Evolutionary conservation across 2,329 filamentous ascomycete genomes (phyloP).

Genomic region (Pseudogymnoascus sp.): DNA sequence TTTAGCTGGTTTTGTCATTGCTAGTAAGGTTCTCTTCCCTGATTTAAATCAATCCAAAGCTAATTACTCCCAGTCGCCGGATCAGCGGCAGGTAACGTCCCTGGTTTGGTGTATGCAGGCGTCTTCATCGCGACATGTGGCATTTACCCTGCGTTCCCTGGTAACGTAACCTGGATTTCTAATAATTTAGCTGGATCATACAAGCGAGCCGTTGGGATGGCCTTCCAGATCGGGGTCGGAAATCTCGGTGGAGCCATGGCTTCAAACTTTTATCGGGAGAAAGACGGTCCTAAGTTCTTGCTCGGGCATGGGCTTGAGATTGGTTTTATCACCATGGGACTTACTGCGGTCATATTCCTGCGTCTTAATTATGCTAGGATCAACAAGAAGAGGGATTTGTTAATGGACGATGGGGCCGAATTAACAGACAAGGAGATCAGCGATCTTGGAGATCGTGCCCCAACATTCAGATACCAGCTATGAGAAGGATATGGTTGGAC

Average conservation of each 20-base stretch:
- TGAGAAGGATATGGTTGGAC: slow-evolving; percentile 12
- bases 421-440: slow-evolving; percentile 38
- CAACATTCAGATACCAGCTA: slow-evolving; percentile 38
- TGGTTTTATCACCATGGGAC: slow-evolving; percentile 38
- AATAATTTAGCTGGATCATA: slow-evolving; percentile 49
- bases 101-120: slow-evolving; percentile 37
- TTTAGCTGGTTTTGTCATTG: slow-evolving; percentile 49
- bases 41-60: not conserved
- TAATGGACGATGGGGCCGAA: slow-evolving; percentile 27
- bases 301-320: slow-evolving; percentile 44
- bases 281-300: slow-evolving; percentile 40
- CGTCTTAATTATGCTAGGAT: slow-evolving; percentile 39
- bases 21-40: slow-evolving; percentile 12
- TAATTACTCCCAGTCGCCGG: slow-evolving; percentile 30
- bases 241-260: slow-evolving; percentile 58
- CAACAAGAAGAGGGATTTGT: slow-evolving; percentile 35
- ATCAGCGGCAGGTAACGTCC: slow-evolving; percentile 25
- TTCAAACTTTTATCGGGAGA: slow-evolving; percentile 58
- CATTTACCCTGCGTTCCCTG: slow-evolving; percentile 37
- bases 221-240: slow-evolving; percentile 53
- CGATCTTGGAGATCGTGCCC: slow-evolving; percentile 42
- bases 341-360: slow-evolving; percentile 37
- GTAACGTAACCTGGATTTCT: slow-evolving; percentile 45
- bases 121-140: slow-evolving; percentile 37
- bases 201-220: slow-evolving; percentile 53